A percentile compares a stretch with the other conserved stretches of the same genome.
Conservation (phyloP, 768 basidiomycete genomes). For the Leccinum boreale region DNA sequence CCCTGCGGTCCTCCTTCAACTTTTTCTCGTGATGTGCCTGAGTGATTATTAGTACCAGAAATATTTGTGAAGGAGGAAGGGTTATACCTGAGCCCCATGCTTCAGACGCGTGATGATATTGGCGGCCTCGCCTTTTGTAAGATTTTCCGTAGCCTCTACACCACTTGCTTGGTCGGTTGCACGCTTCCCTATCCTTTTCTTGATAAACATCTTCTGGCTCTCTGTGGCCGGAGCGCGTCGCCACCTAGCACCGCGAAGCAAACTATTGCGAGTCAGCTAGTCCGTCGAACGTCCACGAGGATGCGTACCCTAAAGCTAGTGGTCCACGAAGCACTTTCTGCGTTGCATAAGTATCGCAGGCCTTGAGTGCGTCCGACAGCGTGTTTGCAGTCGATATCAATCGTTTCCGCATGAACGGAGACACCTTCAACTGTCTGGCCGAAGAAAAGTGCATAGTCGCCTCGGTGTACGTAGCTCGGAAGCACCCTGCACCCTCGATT, state of each 20-base stretch:
- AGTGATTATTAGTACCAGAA: neutral
- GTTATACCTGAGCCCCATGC: conserved; percentile 67
- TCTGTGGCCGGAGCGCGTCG: conserved; percentile 58
- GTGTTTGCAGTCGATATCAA: conserved; percentile 50
- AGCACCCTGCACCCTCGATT: conserved; percentile 31
- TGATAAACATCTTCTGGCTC: conserved; percentile 54
- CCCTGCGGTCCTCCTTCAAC: conserved; percentile 38
- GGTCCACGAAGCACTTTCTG: conserved; percentile 53
- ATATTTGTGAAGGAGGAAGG: neutral
- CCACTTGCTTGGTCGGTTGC: conserved; percentile 16
- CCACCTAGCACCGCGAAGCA: conserved; percentile 67
- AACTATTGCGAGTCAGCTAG: conserved; percentile 33
- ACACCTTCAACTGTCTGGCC: conserved; percentile 42
- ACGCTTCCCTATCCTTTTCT: conserved; percentile 46
- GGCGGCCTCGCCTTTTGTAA: conserved; percentile 80
- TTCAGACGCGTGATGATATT: conserved; percentile 74
- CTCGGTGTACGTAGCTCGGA: conserved; percentile 54
- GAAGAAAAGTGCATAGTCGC: conserved; percentile 44
- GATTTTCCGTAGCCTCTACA: conserved; percentile 30
- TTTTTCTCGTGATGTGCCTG: conserved; percentile 60
- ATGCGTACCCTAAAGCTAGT: conserved; percentile 46
- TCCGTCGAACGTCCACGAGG: neutral
- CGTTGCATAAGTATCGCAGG: conserved; percentile 64
- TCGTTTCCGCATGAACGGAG: conserved; percentile 53
- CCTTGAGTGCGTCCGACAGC: conserved; percentile 60